Evolutionary conservation across 2,329 filamentous ascomycete genomes (phyloP).

Genomic region (Cladosporium phlei): DNA sequence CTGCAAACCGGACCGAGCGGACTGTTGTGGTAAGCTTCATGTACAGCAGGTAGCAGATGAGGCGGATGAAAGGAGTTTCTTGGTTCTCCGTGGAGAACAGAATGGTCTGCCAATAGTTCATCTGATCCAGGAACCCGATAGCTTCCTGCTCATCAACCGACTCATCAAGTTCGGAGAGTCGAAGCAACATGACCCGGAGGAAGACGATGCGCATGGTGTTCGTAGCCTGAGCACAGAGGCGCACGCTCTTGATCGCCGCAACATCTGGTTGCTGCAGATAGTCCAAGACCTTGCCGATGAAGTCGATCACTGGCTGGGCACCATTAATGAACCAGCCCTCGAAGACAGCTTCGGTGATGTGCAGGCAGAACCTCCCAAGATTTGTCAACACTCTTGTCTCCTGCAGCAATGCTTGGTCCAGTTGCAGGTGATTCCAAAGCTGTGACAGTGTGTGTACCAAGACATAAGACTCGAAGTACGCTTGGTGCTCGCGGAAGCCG

Average conservation of each 20-base stretch:
- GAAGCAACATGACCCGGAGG: constrained; percentile 71
- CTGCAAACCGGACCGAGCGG: constrained; percentile 63
- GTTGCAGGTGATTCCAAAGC: constrained; percentile 64
- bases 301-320: constrained; percentile 76
- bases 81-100: constrained; percentile 71
- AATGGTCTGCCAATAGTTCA: constrained; percentile 94
- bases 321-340: constrained; percentile 96
- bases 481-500: constrained; percentile 89
- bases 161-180: constrained; percentile 77
- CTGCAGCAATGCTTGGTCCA: constrained; percentile 65
- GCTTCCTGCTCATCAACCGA: constrained; percentile 58
- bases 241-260: constrained; percentile 73
- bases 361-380: constrained; percentile 70
- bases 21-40: constrained; percentile 73
- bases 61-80: constrained; percentile 75
- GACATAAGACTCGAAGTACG: constrained; percentile 89
- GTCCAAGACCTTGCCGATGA: constrained; percentile 78
- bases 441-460: constrained; percentile 69
- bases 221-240: constrained; percentile 84
- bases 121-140: constrained; percentile 70
- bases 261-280: constrained; percentile 84
- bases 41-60: constrained; percentile 92
- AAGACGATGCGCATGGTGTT: constrained; percentile 71
- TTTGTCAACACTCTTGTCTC: constrained; percentile 86
- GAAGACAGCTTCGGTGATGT: constrained; percentile 85